Evolutionary conservation across 2,329 filamentous ascomycete genomes (phyloP), one percentile per base, ranked within the genome.

Genomic region (Orbilia javanica): DNA sequence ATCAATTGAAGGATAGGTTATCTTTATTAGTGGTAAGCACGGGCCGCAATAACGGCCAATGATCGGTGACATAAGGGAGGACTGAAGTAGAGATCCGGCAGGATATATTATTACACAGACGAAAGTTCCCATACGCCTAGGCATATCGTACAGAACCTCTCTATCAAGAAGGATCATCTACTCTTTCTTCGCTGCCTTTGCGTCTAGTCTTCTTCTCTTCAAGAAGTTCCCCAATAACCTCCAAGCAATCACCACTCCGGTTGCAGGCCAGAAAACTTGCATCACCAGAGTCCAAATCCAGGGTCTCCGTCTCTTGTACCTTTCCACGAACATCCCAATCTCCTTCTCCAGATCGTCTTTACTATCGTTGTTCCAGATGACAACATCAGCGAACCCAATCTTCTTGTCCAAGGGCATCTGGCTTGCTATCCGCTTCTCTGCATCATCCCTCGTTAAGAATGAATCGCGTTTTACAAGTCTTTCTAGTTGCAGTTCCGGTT

Each of bases 321-420:
- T 87, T 3, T 82, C 82, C 85, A 98, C 89, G 6, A 90, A 92
- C 75, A 85, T 86, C 64, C 87, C 87, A 10, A 98, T 86, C 83
- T 93, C 90, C 63, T 82, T 84, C 84, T 89, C 88, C 82, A 99
- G 84, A 79, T 93, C 89, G 39, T 90, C 90, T 82, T 87, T 90
- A 55, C 89, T 89, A 1, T 89, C 89, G 85, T 98, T 95, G 85
- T 99, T 99, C 93, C 93, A 96, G 25, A 99, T 88, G 36, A 97
- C 93, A 55, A 88, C 89, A 84, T 92, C 87, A 78, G 91, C 93
- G 83, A 93, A 87, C 83, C 88, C 87, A 18, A 93, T 94, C 87
- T 98, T 98, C 81, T 92, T 89, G 80, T 90, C 87, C 78, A 97
- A 92, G 84, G 97, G 93, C 53, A 90, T 91, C 87, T 99, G 96